A percentile compares a stretch with the other conserved stretches of the same genome.
phyloP scores from a whole-genome alignment of 2,329 filamentous ascomycete species.

The Dactylellina parvicollis region DNA sequence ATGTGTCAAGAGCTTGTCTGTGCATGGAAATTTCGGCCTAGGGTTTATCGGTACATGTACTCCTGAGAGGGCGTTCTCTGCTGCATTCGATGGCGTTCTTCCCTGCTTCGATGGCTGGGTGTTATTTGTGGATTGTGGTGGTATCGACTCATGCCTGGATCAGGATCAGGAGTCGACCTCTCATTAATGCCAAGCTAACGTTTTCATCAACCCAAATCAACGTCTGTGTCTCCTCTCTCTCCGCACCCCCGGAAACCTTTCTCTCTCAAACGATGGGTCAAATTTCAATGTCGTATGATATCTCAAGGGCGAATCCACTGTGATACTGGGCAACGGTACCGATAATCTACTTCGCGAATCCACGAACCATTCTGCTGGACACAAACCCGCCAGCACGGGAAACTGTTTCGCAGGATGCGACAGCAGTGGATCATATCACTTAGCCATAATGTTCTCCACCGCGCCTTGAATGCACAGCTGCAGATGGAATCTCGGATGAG shows the following conservation, averaged over 20 bases:
- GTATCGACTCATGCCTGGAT: constrained; percentile 8
- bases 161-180: constrained; percentile 15
- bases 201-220: constrained; percentile 17
- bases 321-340: constrained; percentile 12
- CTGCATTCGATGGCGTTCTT: constrained; percentile 35
- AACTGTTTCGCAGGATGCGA: constrained; percentile 36
- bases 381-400: constrained; percentile 47
- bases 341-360: constrained; percentile 47
- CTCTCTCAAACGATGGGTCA: constrained; percentile 21
- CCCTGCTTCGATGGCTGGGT: constrained; percentile 44
- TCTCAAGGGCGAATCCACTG: constrained; percentile 8
- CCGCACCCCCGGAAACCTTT: constrained; percentile 23
- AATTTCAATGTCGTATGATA: constrained; percentile 3
- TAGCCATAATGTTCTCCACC: constrained; percentile 28
- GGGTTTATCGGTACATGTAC: constrained; percentile 11
- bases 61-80: constrained; percentile 21
- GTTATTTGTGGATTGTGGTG: constrained; percentile 10
- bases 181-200: constrained; percentile 26
- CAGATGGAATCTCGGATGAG: constrained; percentile 39
- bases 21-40: constrained; percentile 36
- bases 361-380: constrained; percentile 52
- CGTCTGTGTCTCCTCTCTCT: constrained; percentile 1
- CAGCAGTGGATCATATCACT: constrained; percentile 41
- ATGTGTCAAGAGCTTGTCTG: constrained; percentile 21
- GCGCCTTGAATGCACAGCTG: constrained; percentile 12